Evolutionary conservation across 1,284 basidiomycete species (phyloP), one percentile per base, ranked within the genome.

Genomic region (Meripilus lineatus): DNA sequence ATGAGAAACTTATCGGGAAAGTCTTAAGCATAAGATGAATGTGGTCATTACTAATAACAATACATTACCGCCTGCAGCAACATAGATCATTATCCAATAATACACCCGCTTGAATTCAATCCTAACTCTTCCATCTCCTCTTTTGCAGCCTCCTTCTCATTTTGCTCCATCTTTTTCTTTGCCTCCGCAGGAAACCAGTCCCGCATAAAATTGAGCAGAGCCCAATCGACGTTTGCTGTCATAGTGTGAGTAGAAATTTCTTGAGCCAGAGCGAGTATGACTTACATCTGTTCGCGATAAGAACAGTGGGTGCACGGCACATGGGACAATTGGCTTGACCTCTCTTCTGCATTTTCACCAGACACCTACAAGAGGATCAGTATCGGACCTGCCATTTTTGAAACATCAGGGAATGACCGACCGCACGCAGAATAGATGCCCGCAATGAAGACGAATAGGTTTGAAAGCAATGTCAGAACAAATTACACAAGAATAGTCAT

Each of bases 171-270:
- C 63, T 97, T 96, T 55, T 75, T 75, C 52, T 74, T 77, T 14
- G 92, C 75, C 62, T 97, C 94, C 7, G 79, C 62, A 0, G 94
- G 93, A 64, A 98, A 97, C 92, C 93, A 97, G 49, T 88, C 83
- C 50, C 86, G 77, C 81, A 97, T 89, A 56, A 93, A 94, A 53
- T 87, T 84, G 41, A 89, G 70, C 35, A 91, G 65, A 1, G 81
- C 88, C 71, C 77, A 81, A 57, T 94, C 91, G 32, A 94, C 75
- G 54, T 93, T 91, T 3, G 74, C 86, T 89, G 48, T 13, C 33
- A 37, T 33, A 23, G 17, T 11, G 21, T 40, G 23, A 5, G 23
- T 18, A 34, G n/a, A 6, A 35, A 30, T 23, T 32, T n/a, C 5
- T 11, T 6, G 8, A 20, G 45, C 34, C 25, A 38, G 25, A 44